Evolutionary conservation across 768 basidiomycete genomes (phyloP), one percentile per base, ranked within the genome.

Genomic region (Trichaptum fuscoviolaceum): DNA sequence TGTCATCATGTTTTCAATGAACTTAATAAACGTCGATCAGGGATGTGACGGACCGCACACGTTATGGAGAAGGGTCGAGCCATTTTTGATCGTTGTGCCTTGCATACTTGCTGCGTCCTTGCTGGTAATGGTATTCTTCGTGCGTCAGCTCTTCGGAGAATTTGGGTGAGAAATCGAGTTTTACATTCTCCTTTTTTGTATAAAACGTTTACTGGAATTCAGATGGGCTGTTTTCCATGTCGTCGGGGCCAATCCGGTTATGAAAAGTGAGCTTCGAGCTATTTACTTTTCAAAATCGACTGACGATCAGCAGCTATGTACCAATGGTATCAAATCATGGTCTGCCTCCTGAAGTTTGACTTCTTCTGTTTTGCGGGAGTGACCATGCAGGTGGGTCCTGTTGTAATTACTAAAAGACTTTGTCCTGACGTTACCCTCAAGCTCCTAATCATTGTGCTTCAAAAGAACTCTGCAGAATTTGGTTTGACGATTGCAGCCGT

Each of bases 161-260:
- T 95, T 95, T 73, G 93, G 93, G 92, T 93, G 74, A 64, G 87
- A 71, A 1, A 34, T 57, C 36, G 42, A 36, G 36, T 18, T 26
- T 63, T 25, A 18, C 27, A 64, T 35, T 26, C 18, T 57, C 63
- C n/a, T n/a, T 69, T 57, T 70, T 67, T 62, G 59, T n/a, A 58
- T 8, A 65, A 9, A 63, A 64, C 27, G 30, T 8, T 30, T 2
- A 30, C 30, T 30, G 30, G 35, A 20, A 20, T 42, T 17, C 68
- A 93, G 92, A 58, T 95, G 93, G 93, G 92, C 91, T 57, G 91
- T 95, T 72, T 95, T 95, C 80, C 93, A 93, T 72, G 87, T 91
- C 36, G 92, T 94, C 24, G 92, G 92, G 35, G 93, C 93, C 36
- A 91, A 93, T 70, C 90, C 90, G 10, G 89, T 82, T 70, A 87